A percentile compares a stretch with the other conserved stretches of the same genome.
These are phyloP conservation scores for Sphagnurus paluster DNA, from an alignment of 1,284 basidiomycete genomes.

Conservation along the genomic window DNA sequence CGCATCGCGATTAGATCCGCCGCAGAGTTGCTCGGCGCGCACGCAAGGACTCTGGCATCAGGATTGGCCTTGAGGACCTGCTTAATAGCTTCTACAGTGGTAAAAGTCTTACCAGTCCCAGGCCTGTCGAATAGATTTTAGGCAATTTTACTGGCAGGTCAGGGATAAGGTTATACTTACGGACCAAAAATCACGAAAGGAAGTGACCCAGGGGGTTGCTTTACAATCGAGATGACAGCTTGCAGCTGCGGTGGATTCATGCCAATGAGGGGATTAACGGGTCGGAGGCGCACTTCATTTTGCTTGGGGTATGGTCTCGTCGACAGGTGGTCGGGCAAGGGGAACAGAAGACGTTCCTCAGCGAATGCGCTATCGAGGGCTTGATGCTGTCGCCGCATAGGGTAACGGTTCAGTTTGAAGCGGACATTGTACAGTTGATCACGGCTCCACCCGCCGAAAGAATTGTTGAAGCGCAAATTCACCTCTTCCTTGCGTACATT, in stretches of 20 bases:
- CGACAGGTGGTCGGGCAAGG: conserved; percentile 30
- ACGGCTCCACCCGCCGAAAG: conserved; percentile 37
- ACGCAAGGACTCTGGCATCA: conserved; percentile 53
- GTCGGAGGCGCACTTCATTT: conserved; percentile 15
- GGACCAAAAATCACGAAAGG: conserved; percentile 70
- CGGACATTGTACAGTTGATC: conserved; percentile 44
- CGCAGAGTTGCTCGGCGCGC: conserved; percentile 65
- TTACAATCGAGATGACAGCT: conserved; percentile 54
- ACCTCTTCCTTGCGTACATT: conserved; percentile 50
- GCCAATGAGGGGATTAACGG: conserved; percentile 46
- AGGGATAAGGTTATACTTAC: conserved; percentile 40
- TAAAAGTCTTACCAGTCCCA: conserved; percentile 69
- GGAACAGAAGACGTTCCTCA: conserved; percentile 44
- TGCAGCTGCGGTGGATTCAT: conserved; percentile 51
- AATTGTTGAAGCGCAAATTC: conserved; percentile 48
- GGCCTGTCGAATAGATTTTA: conserved; percentile 12
- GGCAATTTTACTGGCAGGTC: background rate
- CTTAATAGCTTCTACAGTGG: conserved; percentile 62
- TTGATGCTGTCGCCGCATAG: conserved; percentile 56
- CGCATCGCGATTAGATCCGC: conserved; percentile 59
- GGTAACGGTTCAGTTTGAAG: conserved; percentile 56
- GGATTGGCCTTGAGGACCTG: conserved; percentile 51
- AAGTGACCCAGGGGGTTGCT: conserved; percentile 42
- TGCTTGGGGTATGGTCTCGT: conserved; percentile 12
- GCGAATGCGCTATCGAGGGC: conserved; percentile 46